Evolutionary conservation across 2,329 filamentous ascomycete genomes (phyloP).

Genomic region (Alternaria longipes): DNA sequence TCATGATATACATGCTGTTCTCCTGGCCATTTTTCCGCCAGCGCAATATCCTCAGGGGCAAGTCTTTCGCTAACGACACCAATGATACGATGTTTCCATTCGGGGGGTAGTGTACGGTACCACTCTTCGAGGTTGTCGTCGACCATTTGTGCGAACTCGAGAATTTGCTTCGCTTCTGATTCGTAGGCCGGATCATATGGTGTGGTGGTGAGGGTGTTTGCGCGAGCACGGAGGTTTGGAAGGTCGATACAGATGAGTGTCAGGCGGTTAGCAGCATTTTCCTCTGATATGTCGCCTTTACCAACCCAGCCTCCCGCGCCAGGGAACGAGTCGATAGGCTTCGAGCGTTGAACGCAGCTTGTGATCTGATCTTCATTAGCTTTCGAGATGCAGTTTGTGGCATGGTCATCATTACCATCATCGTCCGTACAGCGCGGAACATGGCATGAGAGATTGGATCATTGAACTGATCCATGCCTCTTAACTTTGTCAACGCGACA

Average conservation of each 20-base stretch:
- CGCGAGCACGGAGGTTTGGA: slow-evolving; percentile 48
- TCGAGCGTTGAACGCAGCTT: slow-evolving; percentile 51
- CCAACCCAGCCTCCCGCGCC: slow-evolving; percentile 47
- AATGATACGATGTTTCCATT: slow-evolving; percentile 49
- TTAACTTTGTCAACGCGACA: slow-evolving; percentile 50
- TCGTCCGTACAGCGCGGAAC: slow-evolving; percentile 53
- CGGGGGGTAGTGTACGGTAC: slow-evolving; percentile 46
- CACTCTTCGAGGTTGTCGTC: slow-evolving; percentile 51
- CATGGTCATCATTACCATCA: slow-evolving; percentile 46
- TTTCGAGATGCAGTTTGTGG: background rate
- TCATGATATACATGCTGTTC: slow-evolving; percentile 54
- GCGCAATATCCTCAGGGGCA: slow-evolving; percentile 35
- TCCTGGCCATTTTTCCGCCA: slow-evolving; percentile 48
- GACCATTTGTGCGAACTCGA: slow-evolving; percentile 48
- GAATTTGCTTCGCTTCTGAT: slow-evolving; percentile 44
- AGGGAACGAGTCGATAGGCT: slow-evolving; percentile 52
- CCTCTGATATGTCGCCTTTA: slow-evolving; percentile 40
- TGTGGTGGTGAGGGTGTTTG: slow-evolving; percentile 40
- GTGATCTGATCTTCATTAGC: slow-evolving; percentile 43
- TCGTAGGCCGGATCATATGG: slow-evolving; percentile 30
- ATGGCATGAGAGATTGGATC: slow-evolving; percentile 49
- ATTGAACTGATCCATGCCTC: slow-evolving; percentile 52
- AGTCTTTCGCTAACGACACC: slow-evolving; percentile 38
- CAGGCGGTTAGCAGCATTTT: slow-evolving; percentile 53
- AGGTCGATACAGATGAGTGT: slow-evolving; percentile 53